Conservation (phyloP, 208 protist genomes). For the Crithidia mellificae region DNA sequence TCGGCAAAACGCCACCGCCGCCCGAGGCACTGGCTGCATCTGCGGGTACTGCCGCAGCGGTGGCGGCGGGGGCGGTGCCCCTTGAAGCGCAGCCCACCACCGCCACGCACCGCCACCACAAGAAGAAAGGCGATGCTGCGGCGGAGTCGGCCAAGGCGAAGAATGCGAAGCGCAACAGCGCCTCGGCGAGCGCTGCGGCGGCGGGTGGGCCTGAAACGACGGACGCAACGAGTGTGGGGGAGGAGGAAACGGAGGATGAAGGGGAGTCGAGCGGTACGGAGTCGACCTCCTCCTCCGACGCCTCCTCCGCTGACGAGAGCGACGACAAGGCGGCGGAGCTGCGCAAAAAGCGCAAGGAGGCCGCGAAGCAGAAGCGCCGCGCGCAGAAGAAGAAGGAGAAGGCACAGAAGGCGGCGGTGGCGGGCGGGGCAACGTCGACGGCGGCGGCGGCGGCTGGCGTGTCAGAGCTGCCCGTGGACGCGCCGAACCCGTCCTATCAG, state of each 20-base stretch:
- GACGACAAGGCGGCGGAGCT: not conserved
- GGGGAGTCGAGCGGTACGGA: conserved; percentile 30
- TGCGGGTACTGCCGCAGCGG: no score
- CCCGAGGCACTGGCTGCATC: not conserved
- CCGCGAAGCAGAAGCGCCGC: conserved; percentile 6
- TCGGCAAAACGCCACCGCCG: conserved; percentile 7
- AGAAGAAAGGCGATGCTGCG: conserved; percentile 8
- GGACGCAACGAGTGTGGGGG: conserved; percentile 9
- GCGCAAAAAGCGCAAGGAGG: conserved; percentile 8
- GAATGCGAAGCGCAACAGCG: conserved; percentile 9
- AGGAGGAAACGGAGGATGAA: conserved; percentile 12
- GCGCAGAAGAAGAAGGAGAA: conserved; percentile 1
- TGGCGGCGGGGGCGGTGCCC: not conserved
- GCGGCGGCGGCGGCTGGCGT: no score
- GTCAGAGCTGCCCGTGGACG: conserved; percentile 13
- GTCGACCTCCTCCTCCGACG: conserved; percentile 5
- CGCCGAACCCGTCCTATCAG: conserved; percentile 28
- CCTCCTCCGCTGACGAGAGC: not conserved
- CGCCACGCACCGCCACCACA: conserved; percentile 2
- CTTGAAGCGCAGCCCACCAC: not conserved
- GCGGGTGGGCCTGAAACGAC: not conserved
- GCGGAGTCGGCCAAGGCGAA: not conserved
- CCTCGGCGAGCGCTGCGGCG: not conserved
- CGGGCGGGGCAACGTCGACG: not conserved
- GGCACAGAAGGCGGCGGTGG: not conserved